Evolutionary conservation across 176 grass and related monocot genomes (phyloP), one percentile per base, ranked within the genome.

Genomic region (Raddia guianensis): DNA sequence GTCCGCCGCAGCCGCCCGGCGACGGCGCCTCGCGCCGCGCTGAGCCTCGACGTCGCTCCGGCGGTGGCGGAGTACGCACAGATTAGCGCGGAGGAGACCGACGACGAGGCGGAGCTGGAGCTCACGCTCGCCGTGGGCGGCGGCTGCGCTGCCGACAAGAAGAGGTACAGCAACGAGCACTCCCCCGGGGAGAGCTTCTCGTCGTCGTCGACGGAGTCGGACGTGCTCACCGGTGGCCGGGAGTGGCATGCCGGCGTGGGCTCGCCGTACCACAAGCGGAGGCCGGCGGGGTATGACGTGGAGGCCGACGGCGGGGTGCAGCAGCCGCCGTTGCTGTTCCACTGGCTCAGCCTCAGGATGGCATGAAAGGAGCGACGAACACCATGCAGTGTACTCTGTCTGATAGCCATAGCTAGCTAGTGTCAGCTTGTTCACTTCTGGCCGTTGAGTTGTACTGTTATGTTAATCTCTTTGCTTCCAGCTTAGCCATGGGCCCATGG

Each of bases 331-430:
- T 45, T 78, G 88, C 79, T 82, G 73, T 78, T 90, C 73, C 88
- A 90, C 83, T 90, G 88, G 88, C 83, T 90, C 50, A 90, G 88
- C 88, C 91, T 93, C 10, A 82, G 75, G 85, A 90, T 93, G 91
- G 79, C 85, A n/a, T 90, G 87, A 93, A 63, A 10, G 55, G 14
- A 55, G 3, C 13, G 32, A 10, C 46, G 16, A 70, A 27, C 54
- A 72, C 58, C 58, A 85, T 49, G 51, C 59, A 63, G 33, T 57
- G 16, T 27, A 27, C 27, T n/a, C 50, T n/a, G 55, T n/a, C 67
- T 19, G n/a, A 11, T 60, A 37, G 68, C 56, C 37, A 11, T 60
- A 37, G 68, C 56, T 60, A 37, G 68, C 56, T 43, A 57, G 76
- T 81, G 82, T 80, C 77, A 66, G 65, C 10, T 4, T 52, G 50